Conservation (phyloP, 2,329 filamentous ascomycete genomes). For the Aspergillus niger region DNA sequence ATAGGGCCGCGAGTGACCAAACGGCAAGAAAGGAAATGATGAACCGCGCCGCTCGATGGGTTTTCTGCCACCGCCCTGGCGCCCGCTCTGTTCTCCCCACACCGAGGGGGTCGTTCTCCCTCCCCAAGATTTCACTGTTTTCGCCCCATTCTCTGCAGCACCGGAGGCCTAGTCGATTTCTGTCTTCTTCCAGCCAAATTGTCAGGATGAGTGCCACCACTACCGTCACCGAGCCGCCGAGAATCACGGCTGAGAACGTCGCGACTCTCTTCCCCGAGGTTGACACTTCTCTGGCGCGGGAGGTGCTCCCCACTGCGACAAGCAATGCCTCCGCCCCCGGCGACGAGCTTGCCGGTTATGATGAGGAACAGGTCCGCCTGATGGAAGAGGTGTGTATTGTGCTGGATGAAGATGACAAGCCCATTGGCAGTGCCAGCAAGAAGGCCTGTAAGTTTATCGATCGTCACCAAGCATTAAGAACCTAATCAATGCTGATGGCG, state of each 20-base stretch:
- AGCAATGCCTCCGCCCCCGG: conserved; percentile 50
- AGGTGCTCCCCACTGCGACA: conserved; percentile 48
- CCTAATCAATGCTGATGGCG: too few relatives aligned
- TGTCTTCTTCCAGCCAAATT: background rate
- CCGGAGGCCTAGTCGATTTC: background rate
- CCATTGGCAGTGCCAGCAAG: conserved; percentile 96
- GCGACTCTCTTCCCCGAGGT: conserved; percentile 85
- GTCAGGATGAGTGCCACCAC: conserved; percentile 49
- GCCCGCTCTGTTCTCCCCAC: background rate
- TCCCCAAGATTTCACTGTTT: background rate
- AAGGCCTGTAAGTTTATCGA: conserved; percentile 74
- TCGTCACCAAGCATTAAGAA: background rate
- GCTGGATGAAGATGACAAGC: conserved; percentile 83
- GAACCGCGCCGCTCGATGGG: background rate
- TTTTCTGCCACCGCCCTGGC: conserved; percentile 7
- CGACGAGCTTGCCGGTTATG: conserved; percentile 81
- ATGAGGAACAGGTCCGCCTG: conserved; percentile 94
- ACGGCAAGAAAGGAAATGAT: background rate
- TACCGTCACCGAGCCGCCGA: conserved; percentile 53
- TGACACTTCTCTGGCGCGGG: conserved; percentile 60
- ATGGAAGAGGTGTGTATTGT: conserved; percentile 99
- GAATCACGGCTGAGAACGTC: conserved; percentile 83
- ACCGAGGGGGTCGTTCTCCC: background rate
- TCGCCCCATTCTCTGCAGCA: background rate
- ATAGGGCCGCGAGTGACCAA: background rate